Conservation (phyloP, 2,329 filamentous ascomycete genomes). For the Paecilomyces fulvus region DNA sequence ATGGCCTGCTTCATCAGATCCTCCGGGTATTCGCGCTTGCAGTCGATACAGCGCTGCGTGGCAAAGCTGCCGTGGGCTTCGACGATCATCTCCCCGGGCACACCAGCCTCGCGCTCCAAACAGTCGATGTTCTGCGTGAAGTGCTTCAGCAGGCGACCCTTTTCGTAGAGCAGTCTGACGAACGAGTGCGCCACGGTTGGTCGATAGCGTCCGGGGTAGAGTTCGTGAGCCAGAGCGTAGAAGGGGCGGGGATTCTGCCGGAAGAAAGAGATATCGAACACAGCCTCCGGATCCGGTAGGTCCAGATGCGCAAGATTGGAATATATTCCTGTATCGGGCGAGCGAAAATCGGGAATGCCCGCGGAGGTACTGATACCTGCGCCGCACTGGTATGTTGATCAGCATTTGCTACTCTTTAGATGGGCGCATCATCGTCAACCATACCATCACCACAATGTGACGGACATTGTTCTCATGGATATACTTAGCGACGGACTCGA, state of each 20-base stretch:
- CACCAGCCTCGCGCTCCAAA: constrained; percentile 76
- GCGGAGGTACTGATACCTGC: constrained; percentile 58
- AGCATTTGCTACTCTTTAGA: background rate
- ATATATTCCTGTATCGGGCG: constrained; percentile 87
- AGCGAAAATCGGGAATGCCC: constrained; percentile 84
- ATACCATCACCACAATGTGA: constrained; percentile 71
- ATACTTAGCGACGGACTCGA: constrained; percentile 69
- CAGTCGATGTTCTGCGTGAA: constrained; percentile 99
- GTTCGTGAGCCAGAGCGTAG: constrained; percentile 82
- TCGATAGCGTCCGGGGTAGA: constrained; percentile 82
- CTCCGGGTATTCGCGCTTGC: constrained; percentile 62
- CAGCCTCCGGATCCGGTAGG: constrained; percentile 80
- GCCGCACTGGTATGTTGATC: constrained; percentile 49
- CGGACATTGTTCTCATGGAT: constrained; percentile 62
- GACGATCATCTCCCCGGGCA: constrained; percentile 71
- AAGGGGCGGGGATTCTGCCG: constrained; percentile 76
- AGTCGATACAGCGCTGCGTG: constrained; percentile 83
- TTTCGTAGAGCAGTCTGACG: constrained; percentile 70
- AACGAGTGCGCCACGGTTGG: constrained; percentile 90
- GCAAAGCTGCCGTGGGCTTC: constrained; percentile 97
- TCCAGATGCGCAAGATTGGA: constrained; percentile 80
- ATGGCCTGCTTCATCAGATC: constrained; percentile 66
- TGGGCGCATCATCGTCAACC: constrained; percentile 10
- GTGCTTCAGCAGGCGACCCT: constrained; percentile 69
- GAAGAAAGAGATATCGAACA: constrained; percentile 92